Evolutionary conservation across 306 rosid genomes (phyloP), one percentile per base, ranked within the genome.

Genomic region (Sesbania bispinosa): DNA sequence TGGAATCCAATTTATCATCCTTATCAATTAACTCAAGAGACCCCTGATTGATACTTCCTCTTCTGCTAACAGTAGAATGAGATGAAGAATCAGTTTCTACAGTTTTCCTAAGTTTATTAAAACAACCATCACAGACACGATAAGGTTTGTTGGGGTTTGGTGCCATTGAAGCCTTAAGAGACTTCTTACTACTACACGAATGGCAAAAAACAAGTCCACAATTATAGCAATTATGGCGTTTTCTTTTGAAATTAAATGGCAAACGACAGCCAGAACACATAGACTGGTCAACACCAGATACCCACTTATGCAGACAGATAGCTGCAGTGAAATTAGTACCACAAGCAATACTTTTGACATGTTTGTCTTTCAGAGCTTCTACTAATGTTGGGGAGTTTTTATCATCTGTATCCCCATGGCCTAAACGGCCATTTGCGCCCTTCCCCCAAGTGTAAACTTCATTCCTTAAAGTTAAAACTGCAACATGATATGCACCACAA

Each of bases 361-460:
- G 96, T 79, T 91, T 94, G 78, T 94, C 99, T 81, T 86, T 94
- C 66, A 94, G 85, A 74, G 97, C 91, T 78, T 94, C 99, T 39
- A 94, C 92, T 69, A 89, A 77, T 39, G 93, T 81, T 27, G 99
- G 99, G 80, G 75, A 64, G 69, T 80, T 89, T 74, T 86, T 86
- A 81, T 94, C 99, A 73, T 94, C 96, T 35, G 79, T 83, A 74
- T 88, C 92, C 48, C 99, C 97, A 65, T 89, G 99, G 79, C 99
- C 99, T 83, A 94, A 88, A 43, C 97, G 99, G 61, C 97, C 99
- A 86, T 91, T 94, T 66, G 93, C 90, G 77, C 99, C 99, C 84
- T 94, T 94, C 16, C 99, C 99, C 99, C 99, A 94, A 8, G 99
- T 87, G 82, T 86, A 94, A 69, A 94, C 97, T 83, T 94, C 99